Evolutionary conservation across 2,329 filamentous ascomycete species (phyloP).

Genomic region (Fusarium hainanense): DNA sequence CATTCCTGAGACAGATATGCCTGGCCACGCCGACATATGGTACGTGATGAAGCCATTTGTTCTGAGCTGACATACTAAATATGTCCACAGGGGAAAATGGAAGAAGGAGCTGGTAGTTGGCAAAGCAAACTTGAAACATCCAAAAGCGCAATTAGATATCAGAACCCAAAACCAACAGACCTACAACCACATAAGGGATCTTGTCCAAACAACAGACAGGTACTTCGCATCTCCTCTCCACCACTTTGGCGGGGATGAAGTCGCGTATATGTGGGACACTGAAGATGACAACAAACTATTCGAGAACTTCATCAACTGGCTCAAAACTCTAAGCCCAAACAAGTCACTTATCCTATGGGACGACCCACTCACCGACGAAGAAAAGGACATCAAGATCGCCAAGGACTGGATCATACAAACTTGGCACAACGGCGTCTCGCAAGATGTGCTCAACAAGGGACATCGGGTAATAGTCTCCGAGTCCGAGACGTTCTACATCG

Average conservation of each 20-base stretch:
- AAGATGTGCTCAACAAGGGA: constrained; percentile 4
- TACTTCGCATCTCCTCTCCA: constrained; percentile 1
- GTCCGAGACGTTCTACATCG: constrained; percentile 8
- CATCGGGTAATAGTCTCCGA: constrained; percentile 1
- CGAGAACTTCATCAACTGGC: not conserved
- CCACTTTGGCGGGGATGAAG: constrained; percentile 19
- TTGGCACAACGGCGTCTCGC: constrained; percentile 4
- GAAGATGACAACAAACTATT: constrained; percentile 7
- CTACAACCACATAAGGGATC: not conserved
- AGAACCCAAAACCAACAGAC: not conserved
- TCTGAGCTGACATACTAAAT: rapidly evolving
- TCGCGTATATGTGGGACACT: constrained; percentile 11
- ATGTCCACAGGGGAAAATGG: constrained; percentile 5
- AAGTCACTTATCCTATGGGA: constrained; percentile 14
- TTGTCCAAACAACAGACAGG: not conserved
- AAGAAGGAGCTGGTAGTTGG: constrained; percentile 11
- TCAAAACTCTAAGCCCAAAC: not conserved
- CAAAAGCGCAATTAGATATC: constrained; percentile 10
- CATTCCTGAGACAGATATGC: constrained; percentile 18
- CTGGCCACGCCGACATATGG: constrained; percentile 17
- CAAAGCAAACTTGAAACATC: not conserved
- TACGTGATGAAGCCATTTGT: not conserved
- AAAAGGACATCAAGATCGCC: not conserved
- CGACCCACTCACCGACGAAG: constrained; percentile 3
- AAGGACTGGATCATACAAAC: constrained; percentile 24